phyloP scores from a whole-genome alignment of 2,329 filamentous ascomycete species.

The Pseudogymnoascus sp. region DNA sequence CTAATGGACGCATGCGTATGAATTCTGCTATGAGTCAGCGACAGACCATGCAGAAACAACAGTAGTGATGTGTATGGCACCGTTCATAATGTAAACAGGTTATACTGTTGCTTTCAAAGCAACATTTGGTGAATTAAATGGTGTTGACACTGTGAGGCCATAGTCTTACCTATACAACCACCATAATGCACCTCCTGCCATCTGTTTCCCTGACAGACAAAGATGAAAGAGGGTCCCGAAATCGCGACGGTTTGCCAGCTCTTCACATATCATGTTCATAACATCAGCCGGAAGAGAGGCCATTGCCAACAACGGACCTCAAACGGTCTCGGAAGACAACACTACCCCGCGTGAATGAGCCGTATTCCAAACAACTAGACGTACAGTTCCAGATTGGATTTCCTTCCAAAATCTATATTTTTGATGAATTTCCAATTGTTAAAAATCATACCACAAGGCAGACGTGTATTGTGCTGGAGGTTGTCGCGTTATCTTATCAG shows the following conservation, averaged over 20 bases:
- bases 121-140: not conserved
- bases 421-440: not conserved
- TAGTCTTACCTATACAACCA: constrained; percentile 51
- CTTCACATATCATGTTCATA: constrained; percentile 50
- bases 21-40: constrained; percentile 31
- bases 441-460: not conserved
- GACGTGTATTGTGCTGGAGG: not conserved
- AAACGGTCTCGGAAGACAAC: not conserved
- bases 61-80: not conserved
- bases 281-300: constrained; percentile 43
- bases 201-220: constrained; percentile 43
- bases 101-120: not conserved
- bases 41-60: not conserved
- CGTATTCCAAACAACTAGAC: not conserved
- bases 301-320: constrained; percentile 24
- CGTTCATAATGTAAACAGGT: not conserved
- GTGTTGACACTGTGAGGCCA: not conserved
- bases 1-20: constrained; percentile 38
- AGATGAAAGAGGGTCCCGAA: constrained; percentile 53
- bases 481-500: not conserved
- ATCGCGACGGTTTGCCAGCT: constrained; percentile 46
- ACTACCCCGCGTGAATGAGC: not conserved
- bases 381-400: not conserved
- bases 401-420: not conserved
- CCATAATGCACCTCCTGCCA: constrained; percentile 51